Base-by-base conservation (phyloP, 2,329 filamentous ascomycete species). In the Hypoxylon sp. region DNA sequence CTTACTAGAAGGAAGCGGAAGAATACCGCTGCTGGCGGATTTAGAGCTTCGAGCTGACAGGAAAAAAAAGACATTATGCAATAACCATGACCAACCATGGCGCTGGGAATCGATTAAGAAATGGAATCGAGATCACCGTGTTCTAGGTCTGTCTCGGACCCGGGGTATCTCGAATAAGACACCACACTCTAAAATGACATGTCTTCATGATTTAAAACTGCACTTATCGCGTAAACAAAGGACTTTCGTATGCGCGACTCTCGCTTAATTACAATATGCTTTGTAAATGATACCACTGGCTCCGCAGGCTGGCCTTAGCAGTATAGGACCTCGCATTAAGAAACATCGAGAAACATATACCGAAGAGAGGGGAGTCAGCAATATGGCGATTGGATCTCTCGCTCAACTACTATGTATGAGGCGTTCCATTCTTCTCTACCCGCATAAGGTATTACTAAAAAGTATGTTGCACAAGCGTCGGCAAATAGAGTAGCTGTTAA, bases 301-400 rank as follows among this genome's bases (percentile, higher is more conserved):
- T 59, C 33, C 35, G 47, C 51, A 51, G 37, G 47, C 52, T 63
- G 35, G 55, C 55, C 54, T 60, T 47, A 57, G 52, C 39, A 55
- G 55, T 26, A 39, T 8, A 22, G 14, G 13, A 31, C 10, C 29
- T 44, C 48, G 29, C 39, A 47, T 52, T n/a, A 51, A 17, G 22
- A 42, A 14, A 54, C 9, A 44, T 35, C 22, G 44, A 17, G 22
- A 42, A 14, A 54, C 9, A 44, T 35, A 31, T 48, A 58, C 22
- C 29, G 17, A 48, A 44, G 47, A 57, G 55, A 87, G 87, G 74
- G 19, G 88, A 86, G 68, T 87, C 48, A 59, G 22, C 33, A 64
- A 37, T 11, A 35, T 19, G 22, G 19, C 53, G 26, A 58, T 61
- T 63, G 46, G 44, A 19, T 58, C 31, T 29, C 50, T 57, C 19